Conservation (phyloP, 257 asterid genomes). For the Cruciata laevipes region DNA sequence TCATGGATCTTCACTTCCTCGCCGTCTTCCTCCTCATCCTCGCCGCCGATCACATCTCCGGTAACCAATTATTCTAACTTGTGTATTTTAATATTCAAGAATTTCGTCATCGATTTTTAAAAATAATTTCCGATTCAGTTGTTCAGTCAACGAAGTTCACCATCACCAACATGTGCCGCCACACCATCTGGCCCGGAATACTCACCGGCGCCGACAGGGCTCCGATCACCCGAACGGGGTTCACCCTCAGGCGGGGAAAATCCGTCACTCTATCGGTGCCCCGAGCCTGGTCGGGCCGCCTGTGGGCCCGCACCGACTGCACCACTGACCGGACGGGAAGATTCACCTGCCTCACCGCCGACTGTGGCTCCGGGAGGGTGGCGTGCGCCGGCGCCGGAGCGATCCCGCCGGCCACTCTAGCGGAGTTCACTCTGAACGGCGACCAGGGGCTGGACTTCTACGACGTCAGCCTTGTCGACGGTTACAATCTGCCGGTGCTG, state of each 20-base stretch:
- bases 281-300: constrained; percentile 78
- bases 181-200: constrained; percentile 87
- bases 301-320: constrained; percentile 89
- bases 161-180: constrained; percentile 80
- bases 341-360: constrained; percentile 73
- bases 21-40: constrained; percentile 35
- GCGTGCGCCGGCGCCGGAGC: constrained; percentile 84
- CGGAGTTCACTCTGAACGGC: constrained; percentile 85
- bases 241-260: constrained; percentile 51
- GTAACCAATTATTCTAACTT: constrained; percentile 10
- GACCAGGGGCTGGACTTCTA: constrained; percentile 84
- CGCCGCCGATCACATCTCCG: constrained; percentile 37
- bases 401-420: constrained; percentile 90
- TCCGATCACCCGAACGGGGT: constrained; percentile 61
- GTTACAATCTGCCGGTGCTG: constrained; percentile 88
- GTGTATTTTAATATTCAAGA: background rate
- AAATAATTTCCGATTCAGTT: constrained; percentile 24
- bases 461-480: constrained; percentile 91
- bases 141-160: constrained; percentile 69
- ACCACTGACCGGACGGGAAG: constrained; percentile 42
- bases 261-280: constrained; percentile 69
- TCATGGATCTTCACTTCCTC: constrained; percentile 39
- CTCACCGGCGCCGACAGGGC: constrained; percentile 79
- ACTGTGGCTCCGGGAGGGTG: constrained; percentile 79
- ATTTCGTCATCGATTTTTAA: no score